Evolutionary conservation across 805 yeast genomes (phyloP), one percentile per base, ranked within the genome.

Genomic region (Starmera dryadoides): DNA sequence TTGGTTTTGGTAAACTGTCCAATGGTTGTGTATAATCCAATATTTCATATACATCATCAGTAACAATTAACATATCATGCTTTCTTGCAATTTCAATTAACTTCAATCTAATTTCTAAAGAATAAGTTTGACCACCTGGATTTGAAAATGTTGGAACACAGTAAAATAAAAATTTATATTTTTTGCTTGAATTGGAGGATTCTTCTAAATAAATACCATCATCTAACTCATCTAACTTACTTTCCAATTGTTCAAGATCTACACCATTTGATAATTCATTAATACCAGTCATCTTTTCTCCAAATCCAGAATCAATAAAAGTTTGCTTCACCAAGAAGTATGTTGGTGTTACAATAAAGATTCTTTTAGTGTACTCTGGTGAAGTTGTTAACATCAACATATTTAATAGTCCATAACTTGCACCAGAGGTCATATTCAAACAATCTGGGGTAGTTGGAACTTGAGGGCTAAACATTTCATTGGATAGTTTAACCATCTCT

Each of bases 11-110:
- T 12, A 54, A 34, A 4, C 37, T 35, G 28, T 53, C 54, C 9
- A 49, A 49, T 21, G 62, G 53, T 26, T 49, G 58, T 2, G 61
- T 55, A 54, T 79, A 88, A 44, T 76, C 72, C 42, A 88, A 65
- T 35, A 81, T 60, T 50, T 88, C 96, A 55, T 88, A 88, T 3
- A 88, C 96, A 52, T 88, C 96, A 58, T 88, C 97, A 33, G 84
- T 68, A 26, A 88, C 68, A 25, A 88, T 65, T 39, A 88, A 65
- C 68, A 88, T 68, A 55, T 88, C 87, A 59, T 83, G 77, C 50
- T 74, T 72, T 44, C 96, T 71, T 0, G 96, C 96, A 29, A 88
- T 52, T 33, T 75, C 73, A 15, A 88, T 52, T 44, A 88, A 63
- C 48, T 64, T 70, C 10, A 49, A 11, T 42, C 86, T 68, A 7